phyloP scores from a whole-genome alignment of 1,284 basidiomycete genomes.

The Ustilago cynodontis region DNA sequence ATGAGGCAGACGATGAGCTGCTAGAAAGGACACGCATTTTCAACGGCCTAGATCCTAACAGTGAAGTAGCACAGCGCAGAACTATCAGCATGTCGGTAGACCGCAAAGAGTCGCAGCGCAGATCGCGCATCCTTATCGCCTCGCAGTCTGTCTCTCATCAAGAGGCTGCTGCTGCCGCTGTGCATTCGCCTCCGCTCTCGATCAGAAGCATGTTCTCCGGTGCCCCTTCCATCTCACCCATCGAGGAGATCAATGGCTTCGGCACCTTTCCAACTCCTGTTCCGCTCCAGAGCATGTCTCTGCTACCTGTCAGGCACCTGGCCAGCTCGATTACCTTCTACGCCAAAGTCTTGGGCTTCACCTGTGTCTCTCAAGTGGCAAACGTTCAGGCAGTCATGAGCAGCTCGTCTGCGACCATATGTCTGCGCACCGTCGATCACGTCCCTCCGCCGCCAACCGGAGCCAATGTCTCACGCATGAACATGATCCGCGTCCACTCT shows the following conservation, averaged over 20 bases:
- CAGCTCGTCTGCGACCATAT: conserved; percentile 26
- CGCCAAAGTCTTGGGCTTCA: conserved; percentile 34
- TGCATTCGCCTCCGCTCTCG: conserved; percentile 23
- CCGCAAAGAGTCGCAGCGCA: conserved; percentile 39
- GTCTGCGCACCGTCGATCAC: conserved; percentile 30
- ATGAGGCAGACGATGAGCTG: conserved; percentile 37
- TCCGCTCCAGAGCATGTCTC: conserved; percentile 22
- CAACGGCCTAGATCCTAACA: conserved; percentile 30
- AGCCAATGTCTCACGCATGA: conserved; percentile 9
- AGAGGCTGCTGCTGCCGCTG: not conserved
- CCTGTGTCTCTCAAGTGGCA: conserved; percentile 27
- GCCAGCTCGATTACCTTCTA: conserved; percentile 39
- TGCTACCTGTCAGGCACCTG: conserved; percentile 40
- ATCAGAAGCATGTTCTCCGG: conserved; percentile 12
- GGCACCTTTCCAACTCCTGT: conserved; percentile 8
- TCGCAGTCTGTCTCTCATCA: conserved; percentile 12
- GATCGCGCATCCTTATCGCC: conserved; percentile 25
- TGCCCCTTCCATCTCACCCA: conserved; percentile 11
- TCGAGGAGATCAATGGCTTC: conserved; percentile 28
- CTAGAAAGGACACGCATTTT: conserved; percentile 43
- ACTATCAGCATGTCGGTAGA: conserved; percentile 22
- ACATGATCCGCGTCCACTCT: conserved; percentile 6
- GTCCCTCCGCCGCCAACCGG: conserved; percentile 23
- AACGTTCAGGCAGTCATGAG: conserved; percentile 38
- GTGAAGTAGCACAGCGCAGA: conserved; percentile 27